Percentiles rank a stretch among this genome's conserved stretches.
These are phyloP conservation scores for Cylindrotheca fusiformis DNA, from an alignment of 108 stramenopile genomes.

Conservation along the genomic window DNA sequence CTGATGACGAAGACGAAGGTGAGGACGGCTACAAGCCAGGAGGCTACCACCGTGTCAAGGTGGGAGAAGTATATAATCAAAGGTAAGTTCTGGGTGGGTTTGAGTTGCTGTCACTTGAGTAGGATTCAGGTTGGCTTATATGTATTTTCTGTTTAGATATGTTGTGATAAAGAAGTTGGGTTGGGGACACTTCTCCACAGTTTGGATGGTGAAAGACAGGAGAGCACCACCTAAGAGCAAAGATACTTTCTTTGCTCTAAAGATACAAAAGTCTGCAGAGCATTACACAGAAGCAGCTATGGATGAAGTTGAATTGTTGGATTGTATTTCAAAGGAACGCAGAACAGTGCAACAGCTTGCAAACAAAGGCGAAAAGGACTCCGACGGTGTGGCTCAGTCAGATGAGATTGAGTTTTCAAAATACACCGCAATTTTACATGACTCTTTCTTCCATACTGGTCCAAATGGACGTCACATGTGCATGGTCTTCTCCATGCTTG, in stretches of 20 bases:
- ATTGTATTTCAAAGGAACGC: slow-evolving; percentile 74
- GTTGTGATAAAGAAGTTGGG: slow-evolving; percentile 96
- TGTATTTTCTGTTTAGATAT: slow-evolving; percentile 53
- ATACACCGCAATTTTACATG: slow-evolving; percentile 87
- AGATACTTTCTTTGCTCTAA: slow-evolving; percentile 80
- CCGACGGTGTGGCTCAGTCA: slow-evolving; percentile 46
- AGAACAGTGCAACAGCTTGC: slow-evolving; percentile 44
- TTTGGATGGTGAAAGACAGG: slow-evolving; percentile 91
- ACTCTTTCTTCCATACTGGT: slow-evolving; percentile 94
- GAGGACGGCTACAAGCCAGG: slow-evolving; percentile 89
- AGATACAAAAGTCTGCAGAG: slow-evolving; percentile 96
- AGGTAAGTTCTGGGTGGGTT: slow-evolving; percentile 41
- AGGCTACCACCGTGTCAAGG: slow-evolving; percentile 94
- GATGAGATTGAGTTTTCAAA: slow-evolving; percentile 65
- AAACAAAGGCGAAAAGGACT: slow-evolving; percentile 26
- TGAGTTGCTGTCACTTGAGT: not conserved
- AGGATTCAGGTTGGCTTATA: not conserved
- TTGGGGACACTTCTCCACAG: slow-evolving; percentile 99
- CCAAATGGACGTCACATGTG: slow-evolving; percentile 97
- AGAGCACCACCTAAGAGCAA: slow-evolving; percentile 34
- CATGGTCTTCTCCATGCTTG: slow-evolving; percentile 98
- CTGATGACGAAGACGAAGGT: slow-evolving; percentile 94
- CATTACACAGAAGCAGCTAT: slow-evolving; percentile 98
- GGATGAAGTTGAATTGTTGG: slow-evolving; percentile 96
- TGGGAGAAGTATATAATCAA: slow-evolving; percentile 93